phyloP scores from a whole-genome alignment of 1,139 yeast species.

The Neolecta irregularis region DNA sequence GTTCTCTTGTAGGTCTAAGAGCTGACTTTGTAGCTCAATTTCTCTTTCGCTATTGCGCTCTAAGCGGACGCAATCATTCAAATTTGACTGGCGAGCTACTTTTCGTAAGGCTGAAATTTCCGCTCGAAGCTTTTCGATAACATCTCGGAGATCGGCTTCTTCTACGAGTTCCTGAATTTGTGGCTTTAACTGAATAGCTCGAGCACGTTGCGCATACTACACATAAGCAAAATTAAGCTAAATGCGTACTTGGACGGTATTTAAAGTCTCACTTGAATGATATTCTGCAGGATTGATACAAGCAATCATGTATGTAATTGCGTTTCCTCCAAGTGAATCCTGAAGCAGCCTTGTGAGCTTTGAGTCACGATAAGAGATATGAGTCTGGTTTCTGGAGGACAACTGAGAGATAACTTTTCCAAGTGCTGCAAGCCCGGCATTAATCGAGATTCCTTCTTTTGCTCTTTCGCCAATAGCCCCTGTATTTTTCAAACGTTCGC shows the following conservation, averaged over 20 bases:
- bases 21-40: too few relatives aligned
- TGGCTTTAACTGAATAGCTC: conserved; percentile 51
- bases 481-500: conserved; percentile 50
- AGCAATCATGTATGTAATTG: conserved; percentile 58
- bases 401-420: conserved; percentile 58
- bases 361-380: conserved; percentile 19
- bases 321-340: conserved; percentile 57
- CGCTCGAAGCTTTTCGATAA: too few relatives aligned
- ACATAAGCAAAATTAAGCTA: too few relatives aligned
- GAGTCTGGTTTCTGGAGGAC: conserved; percentile 25
- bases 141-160: too few relatives aligned
- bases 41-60: too few relatives aligned
- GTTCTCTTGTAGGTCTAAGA: too few relatives aligned
- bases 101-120: too few relatives aligned
- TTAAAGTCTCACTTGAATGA: too few relatives aligned
- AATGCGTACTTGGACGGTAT: too few relatives aligned
- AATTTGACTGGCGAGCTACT: too few relatives aligned
- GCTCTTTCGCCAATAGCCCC: conserved; percentile 51
- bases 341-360: conserved; percentile 53
- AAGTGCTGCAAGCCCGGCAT: conserved; percentile 55
- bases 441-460: conserved; percentile 59
- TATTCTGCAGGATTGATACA: conserved; percentile 63
- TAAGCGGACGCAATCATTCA: too few relatives aligned
- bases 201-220: too few relatives aligned
- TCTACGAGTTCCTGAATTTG: conserved; percentile 52